Evolutionary conservation across 2,329 filamentous ascomycete species (phyloP).

Genomic region (Boeremia lycopersici): DNA sequence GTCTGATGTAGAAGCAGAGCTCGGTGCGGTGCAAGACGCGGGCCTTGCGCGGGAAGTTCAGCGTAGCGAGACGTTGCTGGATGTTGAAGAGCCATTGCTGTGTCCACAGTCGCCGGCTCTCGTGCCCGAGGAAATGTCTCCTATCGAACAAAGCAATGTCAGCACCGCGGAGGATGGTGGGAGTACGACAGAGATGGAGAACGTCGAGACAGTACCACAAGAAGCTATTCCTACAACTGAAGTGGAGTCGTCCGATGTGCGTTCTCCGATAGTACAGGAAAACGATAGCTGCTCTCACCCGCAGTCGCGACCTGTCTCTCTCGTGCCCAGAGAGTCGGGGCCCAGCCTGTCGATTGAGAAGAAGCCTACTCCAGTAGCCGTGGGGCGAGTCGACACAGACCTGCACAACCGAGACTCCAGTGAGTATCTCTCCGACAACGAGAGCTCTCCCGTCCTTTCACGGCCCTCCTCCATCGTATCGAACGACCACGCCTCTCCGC

Average conservation of each 20-base stretch:
- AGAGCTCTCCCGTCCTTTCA: conserved; percentile 13
- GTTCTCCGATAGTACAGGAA: background rate
- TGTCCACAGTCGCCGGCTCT: conserved; percentile 2
- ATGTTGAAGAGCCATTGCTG: background rate
- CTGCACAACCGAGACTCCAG: conserved; percentile 31
- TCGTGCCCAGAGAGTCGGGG: background rate
- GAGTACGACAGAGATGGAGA: background rate
- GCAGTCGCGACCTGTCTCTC: background rate
- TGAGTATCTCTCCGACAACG: conserved; percentile 30
- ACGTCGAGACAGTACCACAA: background rate
- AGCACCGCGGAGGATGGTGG: too few relatives aligned
- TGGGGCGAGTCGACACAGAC: background rate
- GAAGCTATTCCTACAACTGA: background rate
- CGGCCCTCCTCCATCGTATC: conserved; percentile 19
- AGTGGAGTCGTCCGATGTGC: background rate
- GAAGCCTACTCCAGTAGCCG: background rate
- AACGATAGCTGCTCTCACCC: background rate
- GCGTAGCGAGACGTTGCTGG: background rate
- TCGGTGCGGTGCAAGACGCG: background rate
- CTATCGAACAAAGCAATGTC: background rate
- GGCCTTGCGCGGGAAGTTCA: background rate
- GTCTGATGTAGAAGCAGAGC: background rate
- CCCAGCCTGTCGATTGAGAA: conserved; percentile 4
- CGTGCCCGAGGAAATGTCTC: background rate
- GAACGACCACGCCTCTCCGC: conserved; percentile 14